Evolutionary conservation across 139 green algal species (phyloP), one percentile per base, ranked within the genome.

Genomic region (Gonium pectorale): DNA sequence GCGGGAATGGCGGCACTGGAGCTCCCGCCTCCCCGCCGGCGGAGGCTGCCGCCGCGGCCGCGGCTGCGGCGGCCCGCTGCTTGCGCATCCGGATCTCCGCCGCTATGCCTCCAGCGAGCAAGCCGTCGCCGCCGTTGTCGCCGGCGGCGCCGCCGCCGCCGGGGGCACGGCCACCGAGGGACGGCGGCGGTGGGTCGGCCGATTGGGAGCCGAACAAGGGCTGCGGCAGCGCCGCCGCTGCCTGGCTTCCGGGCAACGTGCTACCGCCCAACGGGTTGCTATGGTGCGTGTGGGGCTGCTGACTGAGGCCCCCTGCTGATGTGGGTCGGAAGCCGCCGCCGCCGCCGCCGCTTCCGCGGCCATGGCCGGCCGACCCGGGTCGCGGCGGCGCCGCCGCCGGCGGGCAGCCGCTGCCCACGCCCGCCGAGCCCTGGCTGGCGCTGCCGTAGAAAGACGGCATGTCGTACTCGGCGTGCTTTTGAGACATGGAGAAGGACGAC

Each of bases 361-460:
- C 68, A 68, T 9, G n/a, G 62, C n/a, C 62, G 22, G 0, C n/a
- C n/a, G n/a, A n/a, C n/a, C n/a, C n/a, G n/a, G n/a, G n/a, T n/a
- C n/a, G n/a, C 33, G 24, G 6, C 68, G 22, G 19, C 22, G 56
- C 56, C 56, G 22, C 56, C 24, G 56, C 56, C 19, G 9, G 43
- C 24, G 68, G 43, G 49, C 46, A 15, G 70, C 31, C 19, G 4
- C 1, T 9, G n/a, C 40, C 35, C 46, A 19, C 38, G 31, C 70
- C 70, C 33, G 70, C 70, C 22, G 70, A 79, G 46, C 70, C 70
- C 33, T 79, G 70, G 46, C 70, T 79, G 33, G 44, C 70, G 31
- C 46, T 64, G 38, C 43, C 68, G 49, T 66, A 64, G 6, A 51
- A 66, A 64, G 46, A 15, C 46, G 13, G 15, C 46, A 64, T 8